Base-by-base conservation (phyloP, 257 asterid genomes). In the Parsonsia alboflavescens region DNA sequence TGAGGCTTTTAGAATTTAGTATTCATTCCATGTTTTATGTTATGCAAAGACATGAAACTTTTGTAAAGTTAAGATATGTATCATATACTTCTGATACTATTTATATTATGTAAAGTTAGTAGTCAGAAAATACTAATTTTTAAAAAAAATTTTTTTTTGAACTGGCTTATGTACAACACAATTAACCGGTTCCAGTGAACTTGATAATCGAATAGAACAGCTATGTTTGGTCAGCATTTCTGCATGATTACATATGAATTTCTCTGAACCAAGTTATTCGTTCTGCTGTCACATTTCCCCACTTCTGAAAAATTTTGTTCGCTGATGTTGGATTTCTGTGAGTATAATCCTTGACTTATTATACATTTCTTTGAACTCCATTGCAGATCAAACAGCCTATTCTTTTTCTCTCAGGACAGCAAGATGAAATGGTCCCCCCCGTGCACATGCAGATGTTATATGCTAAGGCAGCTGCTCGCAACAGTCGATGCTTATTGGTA, bases 401-500 rank as follows among this genome's bases (percentile, higher is more conserved):
- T 71, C 98, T 92, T 74, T 89, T 94, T 80, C 89, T 94, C 73
- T 92, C 99, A 76, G 99, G 99, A 81, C 80, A 87, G 82, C 92
- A 86, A 88, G 99, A 95, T 82, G 98, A 95, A 80, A 88, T 88
- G 96, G 97, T 95, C 73, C 99, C 99, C 44, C 96, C 98, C 30
- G 82, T 85, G 22, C 99, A 95, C 87, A 95, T 95, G 99, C 88
- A 88, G 84, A 83, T 89, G 96, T 65, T 89, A 73, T 94, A 90
- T 75, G 99, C 97, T 75, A 90, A 90, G 86, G 98, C 97, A 69
- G 99, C 99, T 80, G 87, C 96, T 39, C 93, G 72, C 76, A 92
- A 94, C 72, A 79, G 39, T 36, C 89, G 77, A 28, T 95, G 97
- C 82, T 39, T 76, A 72, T 92, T 95, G 73, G 94, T 88, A 74